Conservation (phyloP, 129 eudicot species). For the Artemisia argyi region DNA sequence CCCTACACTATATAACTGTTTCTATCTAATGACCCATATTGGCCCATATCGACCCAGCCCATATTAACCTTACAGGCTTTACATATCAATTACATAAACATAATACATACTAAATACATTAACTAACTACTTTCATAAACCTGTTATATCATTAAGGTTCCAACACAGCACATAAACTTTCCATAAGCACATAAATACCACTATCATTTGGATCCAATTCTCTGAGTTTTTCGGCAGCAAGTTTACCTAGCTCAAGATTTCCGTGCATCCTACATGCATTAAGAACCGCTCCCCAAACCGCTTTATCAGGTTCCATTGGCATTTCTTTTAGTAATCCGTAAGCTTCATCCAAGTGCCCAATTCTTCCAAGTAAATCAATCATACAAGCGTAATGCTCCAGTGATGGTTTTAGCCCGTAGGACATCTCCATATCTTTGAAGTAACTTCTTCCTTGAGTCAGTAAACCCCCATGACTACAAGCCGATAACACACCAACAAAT, state of each 20-base stretch:
- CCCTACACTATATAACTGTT: no score
- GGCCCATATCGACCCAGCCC: no score
- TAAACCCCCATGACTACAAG: slow-evolving; percentile 64
- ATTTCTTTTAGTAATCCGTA: slow-evolving; percentile 40
- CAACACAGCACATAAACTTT: slow-evolving; percentile 36
- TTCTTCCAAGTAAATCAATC: slow-evolving; percentile 67
- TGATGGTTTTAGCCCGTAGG: slow-evolving; percentile 52
- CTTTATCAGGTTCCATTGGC: slow-evolving; percentile 70
- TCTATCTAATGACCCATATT: no score
- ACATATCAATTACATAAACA: no score
- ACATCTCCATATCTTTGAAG: slow-evolving; percentile 50
- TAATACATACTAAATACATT: no score
- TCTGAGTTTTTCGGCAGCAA: slow-evolving; percentile 26
- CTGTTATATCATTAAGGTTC: no score
- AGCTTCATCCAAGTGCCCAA: slow-evolving; percentile 62
- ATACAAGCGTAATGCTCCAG: slow-evolving; percentile 69
- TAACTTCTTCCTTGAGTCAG: slow-evolving; percentile 53
- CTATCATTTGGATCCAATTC: slow-evolving; percentile 35
- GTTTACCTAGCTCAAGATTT: slow-evolving; percentile 44
- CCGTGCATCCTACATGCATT: slow-evolving; percentile 65
- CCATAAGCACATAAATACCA: slow-evolving; percentile 39
- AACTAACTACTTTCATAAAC: no score
- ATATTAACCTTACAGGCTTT: no score
- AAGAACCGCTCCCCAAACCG: slow-evolving; percentile 67
- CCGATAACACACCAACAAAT: slow-evolving; percentile 51